phyloP scores from a whole-genome alignment of 768 basidiomycete genomes.

The Rhodotorula sphaerocarpa region DNA sequence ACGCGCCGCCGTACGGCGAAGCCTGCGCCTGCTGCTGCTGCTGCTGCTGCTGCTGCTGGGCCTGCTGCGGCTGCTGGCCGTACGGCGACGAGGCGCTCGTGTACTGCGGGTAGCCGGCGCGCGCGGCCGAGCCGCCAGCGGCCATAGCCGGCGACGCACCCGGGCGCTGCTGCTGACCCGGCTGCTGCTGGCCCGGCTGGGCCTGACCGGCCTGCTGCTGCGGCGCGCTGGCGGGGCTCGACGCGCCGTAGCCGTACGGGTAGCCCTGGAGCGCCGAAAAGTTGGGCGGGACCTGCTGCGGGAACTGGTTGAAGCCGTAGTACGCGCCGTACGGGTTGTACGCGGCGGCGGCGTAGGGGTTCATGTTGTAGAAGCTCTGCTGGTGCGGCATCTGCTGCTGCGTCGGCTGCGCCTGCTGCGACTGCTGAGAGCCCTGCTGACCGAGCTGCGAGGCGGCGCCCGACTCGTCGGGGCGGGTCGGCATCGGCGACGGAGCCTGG shows the following conservation, averaged over 20 bases:
- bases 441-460: constrained; percentile 1
- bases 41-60: background rate
- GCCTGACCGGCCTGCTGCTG: background rate
- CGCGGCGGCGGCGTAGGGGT: constrained; percentile 5
- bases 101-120: background rate
- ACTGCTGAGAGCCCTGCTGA: constrained; percentile 21
- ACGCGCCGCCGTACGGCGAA: background rate
- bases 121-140: background rate
- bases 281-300: constrained; percentile 28
- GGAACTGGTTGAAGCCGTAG: constrained; percentile 14
- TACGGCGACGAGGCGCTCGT: background rate
- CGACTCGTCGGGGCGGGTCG: constrained; percentile 26
- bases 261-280: constrained; percentile 18
- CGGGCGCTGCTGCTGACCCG: background rate
- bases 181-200: background rate
- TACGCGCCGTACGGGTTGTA: constrained; percentile 28
- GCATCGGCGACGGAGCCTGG: constrained; percentile 33
- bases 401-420: constrained; percentile 2
- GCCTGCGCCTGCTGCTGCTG: constrained; percentile 1
- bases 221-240: background rate
- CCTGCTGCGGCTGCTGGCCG: background rate
- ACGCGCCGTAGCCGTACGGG: constrained; percentile 20
- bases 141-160: background rate
- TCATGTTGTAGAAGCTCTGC: constrained; percentile 6
- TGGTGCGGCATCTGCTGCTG: constrained; percentile 8